Base-by-base conservation (phyloP, 2,329 filamentous ascomycete genomes). In the Penicillium aurantiogriseum region DNA sequence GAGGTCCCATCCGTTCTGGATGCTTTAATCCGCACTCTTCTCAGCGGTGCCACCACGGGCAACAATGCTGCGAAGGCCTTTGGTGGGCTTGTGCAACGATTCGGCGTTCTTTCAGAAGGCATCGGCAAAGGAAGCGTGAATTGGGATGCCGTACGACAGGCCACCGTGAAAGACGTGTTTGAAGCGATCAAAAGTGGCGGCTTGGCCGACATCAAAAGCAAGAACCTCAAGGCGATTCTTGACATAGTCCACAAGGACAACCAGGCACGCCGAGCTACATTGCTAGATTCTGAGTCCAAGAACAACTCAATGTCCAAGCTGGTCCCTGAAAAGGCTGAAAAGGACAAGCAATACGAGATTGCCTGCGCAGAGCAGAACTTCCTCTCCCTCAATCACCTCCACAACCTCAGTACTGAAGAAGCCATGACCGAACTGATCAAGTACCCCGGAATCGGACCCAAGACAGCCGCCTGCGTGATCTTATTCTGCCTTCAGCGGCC, bases 201-300 rank as follows among this genome's bases (percentile, higher is more conserved):
- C 0, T 77, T 92, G 2, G 88, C 85, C 2, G 81, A 83, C n/a
- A 79, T 80, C 17, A 94, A 92, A 73, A 87, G 85, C 58, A 86
- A 82, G 51, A 80, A 87, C 63, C 90, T 95, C 67, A 91, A 92
- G 70, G 74, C 76, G 17, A 91, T 91, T 36, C 78, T 95, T 9
- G 83, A 91, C 51, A 85, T 86, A 73, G 88, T 92, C 0, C 85
- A 88, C 67, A 77, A 85, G 44, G 86, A 91, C 63, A 91, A 90
- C 38, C 79, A 83, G 63, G 74, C 76, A n/a, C 81, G 84, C 11
- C 80, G 78, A 21, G 74, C 81, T 21, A 80, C 79, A 0, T 77
- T 86, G 23, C 47, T 77, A 1, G 69, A 74, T 21, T 76, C 76
- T 0, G 70, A 76, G 7, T 73, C 84, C 5, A 74, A 81, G 43